Evolutionary conservation across 1,139 yeast species (phyloP).

Genomic region (Saccharomyces hybrid): DNA sequence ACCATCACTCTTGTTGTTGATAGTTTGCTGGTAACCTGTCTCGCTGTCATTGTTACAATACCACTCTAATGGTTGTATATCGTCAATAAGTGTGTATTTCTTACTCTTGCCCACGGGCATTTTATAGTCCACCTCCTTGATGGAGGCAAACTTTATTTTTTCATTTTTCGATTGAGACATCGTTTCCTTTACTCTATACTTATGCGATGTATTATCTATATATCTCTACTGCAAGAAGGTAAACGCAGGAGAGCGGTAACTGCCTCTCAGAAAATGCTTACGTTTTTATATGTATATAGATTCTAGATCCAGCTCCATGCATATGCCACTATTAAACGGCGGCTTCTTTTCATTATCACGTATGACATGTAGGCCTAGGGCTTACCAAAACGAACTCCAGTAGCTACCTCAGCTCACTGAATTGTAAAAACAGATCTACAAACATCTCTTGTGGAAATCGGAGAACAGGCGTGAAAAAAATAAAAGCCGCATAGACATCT

Average conservation of each 20-base stretch:
- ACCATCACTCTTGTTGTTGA: background rate
- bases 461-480: background rate
- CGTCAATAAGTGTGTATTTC: slow-evolving; percentile 11
- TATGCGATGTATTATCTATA: background rate
- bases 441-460: background rate
- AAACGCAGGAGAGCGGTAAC: background rate
- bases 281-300: too few relatives aligned
- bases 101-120: slow-evolving; percentile 2
- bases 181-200: background rate
- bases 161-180: slow-evolving; percentile 6
- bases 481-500: background rate
- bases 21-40: background rate
- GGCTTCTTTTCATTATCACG: too few relatives aligned
- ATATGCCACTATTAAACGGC: too few relatives aligned
- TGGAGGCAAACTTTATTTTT: slow-evolving; percentile 12
- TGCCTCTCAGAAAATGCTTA: background rate
- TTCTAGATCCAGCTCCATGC: too few relatives aligned
- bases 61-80: slow-evolving; percentile 7
- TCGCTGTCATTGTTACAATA: slow-evolving; percentile 1
- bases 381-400: too few relatives aligned
- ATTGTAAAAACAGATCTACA: background rate
- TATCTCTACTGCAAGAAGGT: background rate
- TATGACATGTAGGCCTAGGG: too few relatives aligned
- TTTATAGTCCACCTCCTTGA: slow-evolving; percentile 8
- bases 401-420: too few relatives aligned